Base-by-base conservation (phyloP, 2,329 filamentous ascomycete species). In the Zopfia rhizophila region DNA sequence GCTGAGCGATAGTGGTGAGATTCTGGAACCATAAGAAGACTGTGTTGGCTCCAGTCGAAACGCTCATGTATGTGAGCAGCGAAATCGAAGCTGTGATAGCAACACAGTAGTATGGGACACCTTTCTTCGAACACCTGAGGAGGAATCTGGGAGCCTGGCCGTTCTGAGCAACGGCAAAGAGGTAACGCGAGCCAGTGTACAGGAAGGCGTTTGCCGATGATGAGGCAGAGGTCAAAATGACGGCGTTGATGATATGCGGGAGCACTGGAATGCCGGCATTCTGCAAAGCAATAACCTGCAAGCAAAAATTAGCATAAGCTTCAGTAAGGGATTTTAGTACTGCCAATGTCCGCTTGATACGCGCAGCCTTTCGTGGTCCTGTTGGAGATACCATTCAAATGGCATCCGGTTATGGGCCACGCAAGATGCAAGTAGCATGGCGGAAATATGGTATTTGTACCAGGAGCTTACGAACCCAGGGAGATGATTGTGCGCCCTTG, bases 171-270 rank as follows among this genome's bases (percentile, higher is more conserved):
- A 77, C 61, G 48, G 68, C 72, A 53, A 80, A 82, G 7, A 83
- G 72, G 44, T 77, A 78, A 50, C 81, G 75, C 5, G 78, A 81
- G 8, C 76, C 78, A 2, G 76, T 75, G 58, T 79, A 78, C 39
- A 91, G 74, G 60, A 81, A 83, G 55, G 87, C 84, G 56, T 91
- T 91, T 0, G 82, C 84, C 0, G 87, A 80, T 0, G 87, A 90
- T 72, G 83, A 86, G 0, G 86, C 87, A 0, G 86, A 88, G 0
- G 85, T 89, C 55, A 91, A 78, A 56, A 92, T 86, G 18, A 91
- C 78, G 24, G 87, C 88, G 66, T 93, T 93, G 70, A 92, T 85
- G 42, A 92, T 82, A 5, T 83, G 84, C 0, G 87, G 86, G 4
- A 91, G 80, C 5, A 80, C 85, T 4, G 76, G 78, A 45, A 91